These are phyloP conservation scores for Antitrichia curtipendula DNA, from an alignment of 225 moss, liverwort and hornwort species.

Conservation along the genomic window DNA sequence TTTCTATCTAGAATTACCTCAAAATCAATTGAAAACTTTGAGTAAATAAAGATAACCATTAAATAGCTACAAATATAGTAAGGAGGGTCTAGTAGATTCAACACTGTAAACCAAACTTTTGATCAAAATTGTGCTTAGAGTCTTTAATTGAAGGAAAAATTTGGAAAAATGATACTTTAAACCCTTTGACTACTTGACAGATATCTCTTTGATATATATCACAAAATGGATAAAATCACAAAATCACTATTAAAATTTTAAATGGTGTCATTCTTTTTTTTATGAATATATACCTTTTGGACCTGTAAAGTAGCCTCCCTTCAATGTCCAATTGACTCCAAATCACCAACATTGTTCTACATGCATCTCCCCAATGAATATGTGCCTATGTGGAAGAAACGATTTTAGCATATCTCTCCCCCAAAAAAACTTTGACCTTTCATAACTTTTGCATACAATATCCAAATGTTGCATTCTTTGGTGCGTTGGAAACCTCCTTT, in stretches of 20 bases:
- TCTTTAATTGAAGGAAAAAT: not conserved
- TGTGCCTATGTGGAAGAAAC: too few relatives aligned
- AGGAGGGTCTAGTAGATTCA: too few relatives aligned
- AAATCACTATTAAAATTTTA: not conserved
- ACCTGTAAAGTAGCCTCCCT: accelerated
- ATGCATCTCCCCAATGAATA: too few relatives aligned
- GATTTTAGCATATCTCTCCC: too few relatives aligned
- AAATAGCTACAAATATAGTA: accelerated
- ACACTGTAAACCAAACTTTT: not conserved
- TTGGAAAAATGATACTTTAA: accelerated
- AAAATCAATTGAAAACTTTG: not conserved
- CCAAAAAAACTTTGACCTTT: too few relatives aligned
- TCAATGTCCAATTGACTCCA: too few relatives aligned
- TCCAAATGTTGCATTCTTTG: too few relatives aligned
- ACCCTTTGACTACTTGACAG: not conserved
- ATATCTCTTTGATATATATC: too few relatives aligned
- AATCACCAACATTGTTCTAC: too few relatives aligned
- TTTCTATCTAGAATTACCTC: not conserved
- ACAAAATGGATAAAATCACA: not conserved
- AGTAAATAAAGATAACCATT: not conserved
- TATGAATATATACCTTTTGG: not conserved
- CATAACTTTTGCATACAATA: too few relatives aligned
- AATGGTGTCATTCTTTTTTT: not conserved
- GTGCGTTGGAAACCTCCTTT: too few relatives aligned
- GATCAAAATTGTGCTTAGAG: not conserved